phyloP scores from a whole-genome alignment of 257 asterid species.

The Primulina tabacum region DNA sequence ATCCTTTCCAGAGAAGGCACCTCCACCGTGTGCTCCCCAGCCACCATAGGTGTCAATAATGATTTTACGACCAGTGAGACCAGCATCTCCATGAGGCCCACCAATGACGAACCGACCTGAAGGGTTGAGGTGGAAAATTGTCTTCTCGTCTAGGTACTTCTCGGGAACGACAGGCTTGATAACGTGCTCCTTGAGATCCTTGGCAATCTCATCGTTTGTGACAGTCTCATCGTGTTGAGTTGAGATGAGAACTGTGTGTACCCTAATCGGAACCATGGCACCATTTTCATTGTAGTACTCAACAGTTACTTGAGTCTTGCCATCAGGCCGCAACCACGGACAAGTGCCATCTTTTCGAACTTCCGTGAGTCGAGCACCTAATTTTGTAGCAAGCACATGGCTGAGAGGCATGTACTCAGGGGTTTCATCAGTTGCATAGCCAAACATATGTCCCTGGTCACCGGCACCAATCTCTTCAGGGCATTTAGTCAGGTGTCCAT shows the following conservation, averaged over 20 bases:
- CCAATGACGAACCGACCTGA: conserved; percentile 43
- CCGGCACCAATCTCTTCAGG: conserved; percentile 47
- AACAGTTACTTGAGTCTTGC: conserved; percentile 38
- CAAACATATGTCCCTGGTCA: conserved; percentile 41
- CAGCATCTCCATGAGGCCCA: conserved; percentile 46
- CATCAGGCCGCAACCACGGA: conserved; percentile 44
- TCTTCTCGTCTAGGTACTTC: conserved; percentile 40
- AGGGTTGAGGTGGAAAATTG: conserved; percentile 45
- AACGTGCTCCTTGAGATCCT: conserved; percentile 40
- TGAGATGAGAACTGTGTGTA: conserved; percentile 43
- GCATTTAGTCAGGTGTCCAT: conserved; percentile 41
- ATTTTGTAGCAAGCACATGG: conserved; percentile 40
- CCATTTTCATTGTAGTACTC: conserved; percentile 40
- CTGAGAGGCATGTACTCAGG: conserved; percentile 43
- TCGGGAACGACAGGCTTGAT: conserved; percentile 41
- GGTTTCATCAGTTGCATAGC: conserved; percentile 44
- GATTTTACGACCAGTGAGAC: conserved; percentile 42
- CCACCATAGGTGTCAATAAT: conserved; percentile 42
- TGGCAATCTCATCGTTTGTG: conserved; percentile 39
- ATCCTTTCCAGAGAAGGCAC: conserved; percentile 44
- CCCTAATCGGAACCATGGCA: conserved; percentile 41
- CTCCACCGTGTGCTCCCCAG: conserved; percentile 42
- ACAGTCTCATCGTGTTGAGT: conserved; percentile 46
- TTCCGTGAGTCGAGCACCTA: conserved; percentile 36
- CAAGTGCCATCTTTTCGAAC: conserved; percentile 38